Evolutionary conservation across 768 basidiomycete species (phyloP), one percentile per base, ranked within the genome.

Genomic region (Xerocomus brunneocitrinus): DNA sequence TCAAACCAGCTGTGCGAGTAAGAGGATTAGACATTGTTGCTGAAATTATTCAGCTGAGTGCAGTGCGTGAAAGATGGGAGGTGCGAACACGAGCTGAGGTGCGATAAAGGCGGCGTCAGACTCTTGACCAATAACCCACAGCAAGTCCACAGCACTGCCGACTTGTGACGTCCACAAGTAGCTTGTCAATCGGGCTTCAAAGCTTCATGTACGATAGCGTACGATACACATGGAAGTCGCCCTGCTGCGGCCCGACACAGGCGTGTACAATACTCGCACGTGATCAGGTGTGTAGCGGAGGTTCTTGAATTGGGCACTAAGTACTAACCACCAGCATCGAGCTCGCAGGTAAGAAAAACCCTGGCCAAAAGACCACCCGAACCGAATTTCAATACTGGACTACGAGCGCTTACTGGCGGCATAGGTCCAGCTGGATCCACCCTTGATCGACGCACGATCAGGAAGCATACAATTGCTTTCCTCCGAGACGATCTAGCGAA

Each of bases 1-100:
- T 78, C 54, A 89, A 68, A 36, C 85, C 80, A 27, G 81, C 79
- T 49, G 82, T 75, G 31, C 83, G 74, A 32, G 85, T 79, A 39
- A 91, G 75, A 19, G 84, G 65, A 64, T 83, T 89, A 25, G 73
- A 50, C 71, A 71, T 72, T 42, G 22, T 1, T 25, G 32, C 16
- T 7, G n/a, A 47, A 40, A 43, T 16, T 30, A 24, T 32, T 34
- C 12, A 12, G 31, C 31, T 12, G 12, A 34, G 32, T 34, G 19
- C 35, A 44, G 24, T 30, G 8, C 34, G 58, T 9, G 31, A 24
- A 45, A 27, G 47, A 36, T 38, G 4, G 30, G 8, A 32, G 12
- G 27, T 50, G 19, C 5, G 14, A 24, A 40, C 13, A 10, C 45
- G 38, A 28, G 10, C 36, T 14, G 24, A 10, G 5, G 9, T 22